phyloP scores from a whole-genome alignment of 2,329 filamentous ascomycete genomes.

The Paramyrothecium roridum region DNA sequence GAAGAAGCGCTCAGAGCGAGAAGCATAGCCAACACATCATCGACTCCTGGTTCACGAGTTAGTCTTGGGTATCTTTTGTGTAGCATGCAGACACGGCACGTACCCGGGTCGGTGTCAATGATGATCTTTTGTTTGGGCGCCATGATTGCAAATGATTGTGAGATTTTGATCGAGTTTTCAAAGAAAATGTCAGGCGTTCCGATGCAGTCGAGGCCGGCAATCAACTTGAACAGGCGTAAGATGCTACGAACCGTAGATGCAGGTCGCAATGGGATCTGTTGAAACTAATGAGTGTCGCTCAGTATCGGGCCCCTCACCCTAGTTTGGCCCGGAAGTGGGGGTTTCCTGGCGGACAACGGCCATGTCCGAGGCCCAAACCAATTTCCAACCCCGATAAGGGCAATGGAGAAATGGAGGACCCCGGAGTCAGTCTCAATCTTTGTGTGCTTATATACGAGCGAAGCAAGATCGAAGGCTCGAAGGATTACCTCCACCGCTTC shows the following conservation, averaged over 20 bases:
- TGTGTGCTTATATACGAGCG: no score
- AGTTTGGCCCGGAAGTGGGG: neutral
- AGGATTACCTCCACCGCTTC: no score
- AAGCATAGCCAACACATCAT: conserved; percentile 87
- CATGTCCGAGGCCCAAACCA: neutral
- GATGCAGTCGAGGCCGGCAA: neutral
- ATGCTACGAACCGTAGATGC: neutral
- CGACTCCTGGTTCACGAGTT: conserved; percentile 56
- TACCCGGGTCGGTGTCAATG: conserved; percentile 92
- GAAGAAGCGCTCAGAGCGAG: conserved; percentile 77
- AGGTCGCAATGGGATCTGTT: no score
- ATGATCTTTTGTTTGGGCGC: conserved; percentile 74
- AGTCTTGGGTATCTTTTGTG: neutral
- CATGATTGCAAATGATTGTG: conserved; percentile 42
- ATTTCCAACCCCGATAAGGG: neutral
- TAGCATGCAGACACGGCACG: conserved; percentile 5
- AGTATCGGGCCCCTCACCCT: neutral
- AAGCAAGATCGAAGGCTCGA: no score
- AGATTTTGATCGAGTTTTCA: neutral
- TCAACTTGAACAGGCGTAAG: neutral
- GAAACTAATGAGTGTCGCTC: no score
- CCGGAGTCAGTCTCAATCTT: no score
- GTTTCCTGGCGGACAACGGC: neutral
- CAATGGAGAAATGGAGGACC: no score
- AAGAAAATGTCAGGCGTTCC: no score